These are phyloP conservation scores for Davidsoniella eucalypti DNA, from an alignment of 2,329 filamentous ascomycete species.

Conservation along the genomic window DNA sequence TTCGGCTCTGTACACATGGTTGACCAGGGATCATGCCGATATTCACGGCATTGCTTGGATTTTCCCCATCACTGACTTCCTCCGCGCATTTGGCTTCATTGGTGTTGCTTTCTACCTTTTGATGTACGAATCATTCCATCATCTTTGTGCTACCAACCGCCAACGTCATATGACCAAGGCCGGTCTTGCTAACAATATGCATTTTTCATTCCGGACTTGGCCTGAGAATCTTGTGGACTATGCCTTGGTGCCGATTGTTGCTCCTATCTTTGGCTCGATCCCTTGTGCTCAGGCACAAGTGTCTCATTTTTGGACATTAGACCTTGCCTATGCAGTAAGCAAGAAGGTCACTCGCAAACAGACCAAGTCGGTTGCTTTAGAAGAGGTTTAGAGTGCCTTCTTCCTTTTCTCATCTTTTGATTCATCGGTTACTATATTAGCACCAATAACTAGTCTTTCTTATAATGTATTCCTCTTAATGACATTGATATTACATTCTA, in stretches of 20 bases:
- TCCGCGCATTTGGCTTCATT: conserved; percentile 45
- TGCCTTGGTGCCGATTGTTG: conserved; percentile 47
- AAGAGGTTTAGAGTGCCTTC: background rate
- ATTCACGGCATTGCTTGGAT: conserved; percentile 39
- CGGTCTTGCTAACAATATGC: conserved; percentile 46
- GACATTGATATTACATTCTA: no score
- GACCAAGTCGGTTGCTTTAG: background rate
- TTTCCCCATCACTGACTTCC: conserved; percentile 40
- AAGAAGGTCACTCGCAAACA: conserved; percentile 42
- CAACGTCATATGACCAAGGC: conserved; percentile 51
- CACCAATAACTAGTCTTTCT: no score
- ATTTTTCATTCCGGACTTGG: conserved; percentile 42
- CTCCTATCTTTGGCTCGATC: conserved; percentile 50
- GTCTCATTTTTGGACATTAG: conserved; percentile 52
- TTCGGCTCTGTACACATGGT: conserved; percentile 41
- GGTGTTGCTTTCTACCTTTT: conserved; percentile 46
- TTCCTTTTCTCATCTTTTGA: background rate
- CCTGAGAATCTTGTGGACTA: conserved; percentile 45
- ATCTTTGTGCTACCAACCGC: conserved; percentile 39
- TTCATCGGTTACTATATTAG: background rate
- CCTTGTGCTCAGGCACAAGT: conserved; percentile 52
- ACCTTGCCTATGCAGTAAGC: conserved; percentile 55
- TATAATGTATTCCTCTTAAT: no score
- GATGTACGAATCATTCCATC: conserved; percentile 53
- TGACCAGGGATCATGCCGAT: conserved; percentile 34